Evolutionary conservation across 306 rosid genomes (phyloP), one percentile per base, ranked within the genome.

Genomic region (Malus sylvestris): DNA sequence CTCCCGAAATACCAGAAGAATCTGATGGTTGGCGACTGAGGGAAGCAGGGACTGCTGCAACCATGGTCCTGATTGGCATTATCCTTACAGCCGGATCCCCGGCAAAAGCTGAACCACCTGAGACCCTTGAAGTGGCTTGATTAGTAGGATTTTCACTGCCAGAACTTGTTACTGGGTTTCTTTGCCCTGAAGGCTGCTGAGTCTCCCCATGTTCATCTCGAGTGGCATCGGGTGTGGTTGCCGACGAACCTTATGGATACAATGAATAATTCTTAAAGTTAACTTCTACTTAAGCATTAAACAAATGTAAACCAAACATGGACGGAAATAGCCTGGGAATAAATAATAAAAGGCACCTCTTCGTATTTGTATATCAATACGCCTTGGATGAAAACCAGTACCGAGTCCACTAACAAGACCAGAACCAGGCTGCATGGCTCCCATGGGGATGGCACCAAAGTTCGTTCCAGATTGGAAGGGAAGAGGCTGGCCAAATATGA

Each of bases 321-420:
- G 57, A 70, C 29, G 22, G 79, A 52, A 57, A 46, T 72, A 67
- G 55, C 62, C 53, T 6, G 75, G 61, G 73, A 67, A 52, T 71
- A 30, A 35, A 60, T 62, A 44, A 71, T 59, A 74, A 27, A 76
- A 22, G 45, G 67, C 79, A 96, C 99, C 99, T 87, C 97, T 86
- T 53, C 97, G 86, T 78, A 96, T 96, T 82, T 96, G 99, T 84
- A 96, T 96, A 71, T 96, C 99, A 61, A 96, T 93, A 74, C 96
- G 97, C 87, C 98, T 86, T 15, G 99, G 99, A 67, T 88, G 74
- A 81, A 89, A 85, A 67, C 84, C 89, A 29, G 91, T 82, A 49
- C 96, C 89, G 73, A 82, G 83, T 68, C 91, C 97, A 76, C 88
- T 82, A 20, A 86, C 87, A 67, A 90, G 76, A 79, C 87, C 87